Evolutionary conservation across 1,139 yeast genomes (phyloP), one percentile per base, ranked within the genome.

Genomic region (Barnettozyma hawaiiensis): DNA sequence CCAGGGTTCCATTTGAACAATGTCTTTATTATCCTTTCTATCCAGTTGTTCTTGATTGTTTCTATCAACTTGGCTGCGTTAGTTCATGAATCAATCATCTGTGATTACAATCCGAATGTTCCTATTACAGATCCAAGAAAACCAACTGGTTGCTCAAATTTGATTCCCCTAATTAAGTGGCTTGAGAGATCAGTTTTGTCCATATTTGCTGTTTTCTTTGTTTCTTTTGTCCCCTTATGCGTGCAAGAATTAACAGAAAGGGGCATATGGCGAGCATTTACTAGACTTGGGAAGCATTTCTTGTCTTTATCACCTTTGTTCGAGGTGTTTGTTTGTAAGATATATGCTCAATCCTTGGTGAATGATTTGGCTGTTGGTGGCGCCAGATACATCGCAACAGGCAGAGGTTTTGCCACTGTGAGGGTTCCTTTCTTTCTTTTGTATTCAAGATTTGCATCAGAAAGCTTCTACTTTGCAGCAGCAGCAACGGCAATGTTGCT

Each of bases 1-100:
- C 82, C 84, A 42, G 87, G 87, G 62, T 81, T 81, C 76, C 86
- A 81, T 61, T 74, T 81, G 59, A 81, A 81, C 60, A 81, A 81
- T 61, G 67, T 79, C 60, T 78, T 80, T 57, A 81, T 81, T 68
- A 83, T 79, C 59, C 64, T 78, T 47, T 81, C 86, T 22, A 73
- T 81, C 55, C 84, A 78, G 62, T 66, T 75, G 54, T 81, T 80
- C 59, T 75, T 80, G 68, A 67, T 79, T 61, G 81, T 81, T 16
- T 66, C 79, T 59, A 78, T 82, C 41, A 81, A 80, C 66, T 67
- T 81, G 69, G 79, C 78, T 53, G 64, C 85, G 12, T 69, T 81
- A 59, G 81, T 84, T 42, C 84, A 78, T 56, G 85, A 79, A 61
- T 69, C 84, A 9, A 72, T 79, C 45, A 64, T 78, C 51, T 81